A percentile compares a stretch with the other conserved stretches of the same genome.
Conservation (phyloP, 371 early-diverging fungal species). For the Mortierella sp. region DNA sequence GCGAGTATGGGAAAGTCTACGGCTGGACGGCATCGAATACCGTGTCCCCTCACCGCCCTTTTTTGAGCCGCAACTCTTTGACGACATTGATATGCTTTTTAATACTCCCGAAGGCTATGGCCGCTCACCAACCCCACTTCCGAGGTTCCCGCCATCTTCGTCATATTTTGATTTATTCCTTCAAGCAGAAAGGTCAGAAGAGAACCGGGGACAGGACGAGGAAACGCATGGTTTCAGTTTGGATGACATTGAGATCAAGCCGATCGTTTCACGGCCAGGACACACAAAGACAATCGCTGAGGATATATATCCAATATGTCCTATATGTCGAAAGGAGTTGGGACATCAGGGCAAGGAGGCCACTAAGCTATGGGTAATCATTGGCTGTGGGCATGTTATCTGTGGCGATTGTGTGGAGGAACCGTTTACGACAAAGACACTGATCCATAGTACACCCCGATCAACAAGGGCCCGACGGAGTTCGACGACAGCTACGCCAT, state of each 20-base stretch:
- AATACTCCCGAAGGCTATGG: neutral
- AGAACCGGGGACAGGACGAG: neutral
- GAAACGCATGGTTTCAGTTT: neutral
- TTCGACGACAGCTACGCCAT: neutral
- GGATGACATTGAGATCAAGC: neutral
- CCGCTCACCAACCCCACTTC: neutral
- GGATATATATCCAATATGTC: constrained; percentile 20
- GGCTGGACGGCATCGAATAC: no score
- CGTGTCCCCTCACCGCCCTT: no score
- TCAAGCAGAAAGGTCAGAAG: no score
- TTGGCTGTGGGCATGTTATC: constrained; percentile 45
- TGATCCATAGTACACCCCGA: constrained; percentile 4
- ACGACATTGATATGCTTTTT: neutral
- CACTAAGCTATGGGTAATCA: constrained; percentile 32
- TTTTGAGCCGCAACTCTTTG: neutral
- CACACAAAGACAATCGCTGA: constrained; percentile 19
- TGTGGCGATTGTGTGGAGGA: constrained; percentile 32
- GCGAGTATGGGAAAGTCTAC: no score
- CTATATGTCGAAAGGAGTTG: constrained; percentile 28
- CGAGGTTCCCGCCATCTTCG: neutral
- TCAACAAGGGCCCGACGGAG: neutral
- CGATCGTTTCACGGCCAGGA: constrained; percentile 20
- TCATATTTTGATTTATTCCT: no score
- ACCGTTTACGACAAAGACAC: constrained; percentile 22
- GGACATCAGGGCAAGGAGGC: constrained; percentile 15